Conservation (phyloP, 768 basidiomycete genomes). For the Epithele typhae region DNA sequence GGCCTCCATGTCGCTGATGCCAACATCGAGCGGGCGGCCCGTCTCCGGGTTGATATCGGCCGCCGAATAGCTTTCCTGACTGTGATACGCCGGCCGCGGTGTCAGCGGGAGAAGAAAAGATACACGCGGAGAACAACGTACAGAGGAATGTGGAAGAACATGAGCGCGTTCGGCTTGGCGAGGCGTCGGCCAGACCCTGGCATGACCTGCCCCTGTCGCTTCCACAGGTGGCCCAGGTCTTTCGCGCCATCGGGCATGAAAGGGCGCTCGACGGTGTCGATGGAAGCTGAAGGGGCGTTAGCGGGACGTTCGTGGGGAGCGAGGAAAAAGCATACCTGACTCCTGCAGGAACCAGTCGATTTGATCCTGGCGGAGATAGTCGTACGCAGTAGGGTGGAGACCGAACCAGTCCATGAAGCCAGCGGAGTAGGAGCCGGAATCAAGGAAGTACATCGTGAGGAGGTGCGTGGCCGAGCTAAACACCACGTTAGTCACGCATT, state of each 20-base stretch:
- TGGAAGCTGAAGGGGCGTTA: conserved; percentile 36
- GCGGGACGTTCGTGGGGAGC: not conserved
- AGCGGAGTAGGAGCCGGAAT: conserved; percentile 75
- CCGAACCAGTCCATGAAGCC: conserved; percentile 59
- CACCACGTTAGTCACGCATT: not conserved
- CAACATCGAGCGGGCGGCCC: conserved; percentile 64
- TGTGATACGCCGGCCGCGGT: conserved; percentile 23
- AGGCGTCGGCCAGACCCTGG: conserved; percentile 51
- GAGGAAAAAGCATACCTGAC: conserved; percentile 40
- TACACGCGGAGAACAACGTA: conserved; percentile 32
- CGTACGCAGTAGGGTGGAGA: conserved; percentile 70
- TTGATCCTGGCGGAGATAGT: conserved; percentile 80
- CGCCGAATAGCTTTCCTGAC: conserved; percentile 70
- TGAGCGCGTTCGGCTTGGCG: conserved; percentile 92
- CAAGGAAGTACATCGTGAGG: conserved; percentile 88
- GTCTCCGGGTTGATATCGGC: conserved; percentile 63
- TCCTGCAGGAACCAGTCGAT: conserved; percentile 89
- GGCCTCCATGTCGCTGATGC: conserved; percentile 53
- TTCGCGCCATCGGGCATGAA: conserved; percentile 73
- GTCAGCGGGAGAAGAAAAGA: not conserved
- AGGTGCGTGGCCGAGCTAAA: conserved; percentile 81
- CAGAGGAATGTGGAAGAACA: conserved; percentile 99
- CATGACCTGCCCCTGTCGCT: conserved; percentile 58
- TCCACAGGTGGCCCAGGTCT: conserved; percentile 68
- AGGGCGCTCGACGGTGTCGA: conserved; percentile 74